Evolutionary conservation across 177 flowering plant genomes (phyloP).

Genomic region (Vitis hybrid): DNA sequence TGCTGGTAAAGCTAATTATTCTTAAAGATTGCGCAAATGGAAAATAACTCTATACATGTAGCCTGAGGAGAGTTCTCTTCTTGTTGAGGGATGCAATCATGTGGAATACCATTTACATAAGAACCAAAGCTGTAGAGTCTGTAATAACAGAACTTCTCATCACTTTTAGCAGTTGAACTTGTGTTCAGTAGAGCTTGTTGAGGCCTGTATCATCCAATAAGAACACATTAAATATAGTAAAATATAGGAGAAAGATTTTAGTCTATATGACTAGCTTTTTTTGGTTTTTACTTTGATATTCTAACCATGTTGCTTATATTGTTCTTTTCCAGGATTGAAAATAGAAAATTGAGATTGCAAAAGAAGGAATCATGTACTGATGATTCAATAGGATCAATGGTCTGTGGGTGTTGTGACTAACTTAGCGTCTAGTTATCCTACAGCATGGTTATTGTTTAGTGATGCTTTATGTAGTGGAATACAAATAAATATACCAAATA

Average conservation of each 20-base stretch:
- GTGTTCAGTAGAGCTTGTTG: constrained; percentile 58
- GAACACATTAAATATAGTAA: not conserved
- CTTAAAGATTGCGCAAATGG: constrained; percentile 17
- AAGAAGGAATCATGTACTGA: not conserved
- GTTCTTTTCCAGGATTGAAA: not conserved
- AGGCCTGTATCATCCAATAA: constrained; percentile 46
- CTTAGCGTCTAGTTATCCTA: too few species aligned
- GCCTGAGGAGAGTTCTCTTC: constrained; percentile 13
- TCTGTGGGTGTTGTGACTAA: too few species aligned
- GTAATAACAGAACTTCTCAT: constrained; percentile 3
- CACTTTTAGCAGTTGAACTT: constrained; percentile 49
- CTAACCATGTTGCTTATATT: not conserved
- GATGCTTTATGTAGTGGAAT: too few species aligned
- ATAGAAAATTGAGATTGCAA: not conserved
- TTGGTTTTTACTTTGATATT: not conserved
- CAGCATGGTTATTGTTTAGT: too few species aligned
- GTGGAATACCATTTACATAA: not conserved
- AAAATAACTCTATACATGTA: constrained; percentile 48
- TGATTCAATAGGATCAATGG: too few species aligned
- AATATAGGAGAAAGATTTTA: not conserved
- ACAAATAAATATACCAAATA: too few species aligned
- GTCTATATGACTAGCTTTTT: not conserved
- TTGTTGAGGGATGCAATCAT: constrained; percentile 2
- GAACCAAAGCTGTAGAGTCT: constrained; percentile 13
- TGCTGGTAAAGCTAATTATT: constrained; percentile 43